Evolutionary conservation across 192 early-diverging fungal species (phyloP), one percentile per base, ranked within the genome.

Genomic region (Coemansia pectinata): DNA sequence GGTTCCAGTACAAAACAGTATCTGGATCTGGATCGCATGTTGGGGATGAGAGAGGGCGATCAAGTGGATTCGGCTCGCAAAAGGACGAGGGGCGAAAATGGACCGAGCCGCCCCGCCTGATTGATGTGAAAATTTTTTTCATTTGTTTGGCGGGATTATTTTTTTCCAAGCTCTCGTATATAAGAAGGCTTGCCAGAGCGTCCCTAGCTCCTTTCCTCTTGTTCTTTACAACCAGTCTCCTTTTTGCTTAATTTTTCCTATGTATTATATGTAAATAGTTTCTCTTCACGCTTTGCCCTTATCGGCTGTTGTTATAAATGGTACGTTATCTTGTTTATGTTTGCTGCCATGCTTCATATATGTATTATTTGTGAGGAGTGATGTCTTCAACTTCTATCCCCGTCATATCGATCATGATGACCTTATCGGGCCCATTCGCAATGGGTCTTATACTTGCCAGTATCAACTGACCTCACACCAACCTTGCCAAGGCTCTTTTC

Each of bases 361-460:
- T 50, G 11, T 50, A 0, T n/a, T 40, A 19, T 12, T 42, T 65
- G 55, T 48, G 63, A 52, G 70, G 73, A 63, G 64, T 81, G 78
- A 81, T 81, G 78, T 66, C 69, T 76, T 73, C 58, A 48, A 71
- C 70, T 81, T 81, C 67, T 72, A 73, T 71, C 74, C 78, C 64
- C 62, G 39, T 66, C 79, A 66, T 73, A 81, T 73, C 79, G 79
- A 81, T 67, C 73, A 31, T 81, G 79, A 59, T 81, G 79, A 81
- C 64, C 33, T 61, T 48, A 73, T 70, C 65, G 61, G 67, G 74
- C 74, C 74, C 74, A 74, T 70, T 71, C 79, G 79, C 79, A 77
- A 66, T 77, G 79, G 79, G 74, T 69, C 40, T 81, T 36, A 82
- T 82, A 82, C 79, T 82, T 73, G 79, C 79, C 79, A 82, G 79